Evolutionary conservation across 2,329 filamentous ascomycete species (phyloP).

Genomic region (Chrysosporium queenslandicum): DNA sequence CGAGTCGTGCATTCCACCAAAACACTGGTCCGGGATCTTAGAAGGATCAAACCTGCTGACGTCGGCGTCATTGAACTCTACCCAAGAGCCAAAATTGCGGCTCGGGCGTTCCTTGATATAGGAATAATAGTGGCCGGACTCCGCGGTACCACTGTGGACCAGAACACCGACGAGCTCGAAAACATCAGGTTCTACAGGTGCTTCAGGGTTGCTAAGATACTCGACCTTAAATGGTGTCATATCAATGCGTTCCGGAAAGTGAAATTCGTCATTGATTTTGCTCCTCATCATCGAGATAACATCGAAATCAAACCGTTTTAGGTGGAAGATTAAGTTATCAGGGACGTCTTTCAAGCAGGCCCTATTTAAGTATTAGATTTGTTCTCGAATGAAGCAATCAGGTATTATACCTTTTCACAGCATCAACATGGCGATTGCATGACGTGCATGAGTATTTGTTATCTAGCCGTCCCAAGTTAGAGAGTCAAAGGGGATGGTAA

Average conservation of each 20-base stretch:
- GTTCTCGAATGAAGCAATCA: neutral
- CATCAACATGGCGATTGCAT: conserved; percentile 81
- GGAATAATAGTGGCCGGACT: conserved; percentile 95
- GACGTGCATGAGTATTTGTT: conserved; percentile 97
- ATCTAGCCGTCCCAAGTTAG: conserved; percentile 44
- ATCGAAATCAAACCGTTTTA: conserved; percentile 54
- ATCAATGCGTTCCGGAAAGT: conserved; percentile 73
- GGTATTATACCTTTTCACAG: conserved; percentile 74
- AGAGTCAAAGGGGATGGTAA: neutral
- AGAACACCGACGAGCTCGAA: conserved; percentile 94
- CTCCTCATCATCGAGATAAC: conserved; percentile 60
- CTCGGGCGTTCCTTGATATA: conserved; percentile 73
- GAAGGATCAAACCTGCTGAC: conserved; percentile 66
- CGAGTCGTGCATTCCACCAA: conserved; percentile 58
- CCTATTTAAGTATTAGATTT: conserved; percentile 36
- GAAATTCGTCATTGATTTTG: conserved; percentile 94
- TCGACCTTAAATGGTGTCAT: conserved; percentile 87
- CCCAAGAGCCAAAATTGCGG: conserved; percentile 51
- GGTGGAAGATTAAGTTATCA: conserved; percentile 87
- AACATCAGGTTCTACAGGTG: conserved; percentile 54
- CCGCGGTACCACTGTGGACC: conserved; percentile 83
- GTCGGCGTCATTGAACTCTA: conserved; percentile 89
- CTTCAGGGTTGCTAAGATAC: conserved; percentile 56
- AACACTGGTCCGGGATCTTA: conserved; percentile 65
- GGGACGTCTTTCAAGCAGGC: conserved; percentile 87